Evolutionary conservation across 148 eudicot genomes (phyloP), one percentile per base, ranked within the genome.

Genomic region (Cornus florida): DNA sequence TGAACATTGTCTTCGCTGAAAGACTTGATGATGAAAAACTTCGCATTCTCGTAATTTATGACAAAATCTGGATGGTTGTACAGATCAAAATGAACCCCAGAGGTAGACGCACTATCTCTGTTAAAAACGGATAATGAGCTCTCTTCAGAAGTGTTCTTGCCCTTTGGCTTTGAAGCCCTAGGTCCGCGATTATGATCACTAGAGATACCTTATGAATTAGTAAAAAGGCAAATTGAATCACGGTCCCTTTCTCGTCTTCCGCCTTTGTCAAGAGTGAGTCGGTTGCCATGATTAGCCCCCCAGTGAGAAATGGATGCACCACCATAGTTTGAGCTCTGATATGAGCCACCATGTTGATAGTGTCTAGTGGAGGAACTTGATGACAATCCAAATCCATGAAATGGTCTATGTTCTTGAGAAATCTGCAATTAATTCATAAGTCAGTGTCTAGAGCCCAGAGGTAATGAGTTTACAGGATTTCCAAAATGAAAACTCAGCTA

Each of bases 1-100:
- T 96, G 99, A 77, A 96, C 87, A 83, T 96, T 94, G 74, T 96
- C 98, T 85, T 96, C 99, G 83, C 98, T 96, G 83, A 93, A 96
- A 28, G 99, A 94, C 86, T 96, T 96, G 23, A 96, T 96, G 41
- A 96, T 89, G 81, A 92, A 96, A 85, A 96, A 96, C 73, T 85
- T 96, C 20, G 98, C 99, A 80, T 87, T 87, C 74, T 96, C 94
- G 79, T 92, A 91, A 48, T 90, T 86, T 1, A 92, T 90, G 32
- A 83, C 84, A 80, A 96, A 96, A 80, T 92, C 93, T 71, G 92
- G 88, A 72, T 81, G 80, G 81, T 96, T 96, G 82, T 80, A 87
- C 33, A 81, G 83, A 69, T 82, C 89, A 82, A 32, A 70, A 75
- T 90, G 78, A 74, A 86, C 64, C 43, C 84, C 88, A 78, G 94